A percentile compares a stretch with the other conserved stretches of the same genome.
Evolutionary conservation across 164 flowering plant genomes (phyloP).

Genomic region (Buxus sempervirens): DNA sequence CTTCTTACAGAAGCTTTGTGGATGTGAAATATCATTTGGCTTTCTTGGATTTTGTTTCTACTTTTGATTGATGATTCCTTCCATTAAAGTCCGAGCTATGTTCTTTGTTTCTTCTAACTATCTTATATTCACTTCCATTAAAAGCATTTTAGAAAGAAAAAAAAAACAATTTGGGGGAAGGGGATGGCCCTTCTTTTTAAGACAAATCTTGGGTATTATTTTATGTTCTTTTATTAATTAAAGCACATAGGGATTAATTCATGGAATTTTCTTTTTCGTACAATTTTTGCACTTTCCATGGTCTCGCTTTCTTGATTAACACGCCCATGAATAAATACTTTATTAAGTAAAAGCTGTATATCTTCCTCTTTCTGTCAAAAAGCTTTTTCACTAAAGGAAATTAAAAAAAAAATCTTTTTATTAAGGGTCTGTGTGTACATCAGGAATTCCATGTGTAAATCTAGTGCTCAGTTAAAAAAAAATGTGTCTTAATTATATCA

Average conservation of each 20-base stretch:
- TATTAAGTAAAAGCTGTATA: no score
- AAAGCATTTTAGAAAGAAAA: no score
- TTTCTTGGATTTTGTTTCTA: neutral
- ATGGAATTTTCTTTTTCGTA: neutral
- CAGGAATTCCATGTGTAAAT: no score
- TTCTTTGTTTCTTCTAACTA: conserved; percentile 6
- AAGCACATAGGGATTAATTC: conserved; percentile 5
- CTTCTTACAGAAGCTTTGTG: conserved; percentile 31
- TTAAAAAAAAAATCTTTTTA: no score
- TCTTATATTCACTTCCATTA: neutral
- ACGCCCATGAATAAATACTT: no score
- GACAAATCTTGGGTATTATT: conserved; percentile 15
- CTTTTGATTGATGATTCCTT: conserved; percentile 2
- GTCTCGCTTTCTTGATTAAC: neutral
- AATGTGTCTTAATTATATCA: no score
- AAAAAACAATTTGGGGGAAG: no score
- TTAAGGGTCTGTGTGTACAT: no score
- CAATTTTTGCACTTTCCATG: neutral
- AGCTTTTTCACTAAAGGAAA: no score
- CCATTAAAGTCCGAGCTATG: conserved; percentile 23
- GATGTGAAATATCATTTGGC: no score
- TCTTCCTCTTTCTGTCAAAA: no score
- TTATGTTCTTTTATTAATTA: conserved; percentile 12
- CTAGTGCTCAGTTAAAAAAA: no score
- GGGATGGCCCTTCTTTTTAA: conserved; percentile 33